Evolutionary conservation across 2,329 filamentous ascomycete species (phyloP).

Genomic region (Xylariaceae sp.): DNA sequence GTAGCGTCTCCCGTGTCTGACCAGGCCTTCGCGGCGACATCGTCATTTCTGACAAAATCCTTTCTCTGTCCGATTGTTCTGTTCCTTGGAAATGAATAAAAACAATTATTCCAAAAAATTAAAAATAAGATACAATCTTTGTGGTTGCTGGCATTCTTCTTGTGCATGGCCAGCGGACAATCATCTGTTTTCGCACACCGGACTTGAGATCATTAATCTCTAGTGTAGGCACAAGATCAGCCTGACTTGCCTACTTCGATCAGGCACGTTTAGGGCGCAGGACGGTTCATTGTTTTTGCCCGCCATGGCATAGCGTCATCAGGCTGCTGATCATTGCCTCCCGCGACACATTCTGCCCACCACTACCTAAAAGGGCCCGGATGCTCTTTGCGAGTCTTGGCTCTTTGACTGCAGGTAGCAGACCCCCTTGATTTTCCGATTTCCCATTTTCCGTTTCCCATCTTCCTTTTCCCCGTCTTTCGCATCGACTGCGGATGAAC

Average conservation of each 20-base stretch:
- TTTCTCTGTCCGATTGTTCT: background rate
- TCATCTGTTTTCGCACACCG: background rate
- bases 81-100: background rate
- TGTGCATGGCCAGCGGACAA: background rate
- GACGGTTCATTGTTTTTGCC: constrained; percentile 24
- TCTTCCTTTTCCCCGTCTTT: constrained; percentile 17
- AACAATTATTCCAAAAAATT: background rate
- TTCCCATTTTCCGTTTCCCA: constrained; percentile 18
- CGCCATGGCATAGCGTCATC: constrained; percentile 31
- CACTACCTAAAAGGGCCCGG: constrained; percentile 25
- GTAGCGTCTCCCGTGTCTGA: constrained; percentile 1
- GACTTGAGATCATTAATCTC: background rate
- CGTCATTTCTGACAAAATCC: constrained; percentile 4
- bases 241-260: constrained; percentile 8
- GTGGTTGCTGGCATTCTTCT: background rate
- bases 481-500: constrained; percentile 18
- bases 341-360: constrained; percentile 25
- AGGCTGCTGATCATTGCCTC: constrained; percentile 32
- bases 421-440: constrained; percentile 19
- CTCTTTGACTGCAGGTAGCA: constrained; percentile 21
- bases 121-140: background rate
- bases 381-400: constrained; percentile 26
- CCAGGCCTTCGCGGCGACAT: background rate
- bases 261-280: constrained; percentile 9
- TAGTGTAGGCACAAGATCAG: constrained; percentile 1